phyloP scores from a whole-genome alignment of 202 grass and related monocot species.

The Hordeum pubiflorum region DNA sequence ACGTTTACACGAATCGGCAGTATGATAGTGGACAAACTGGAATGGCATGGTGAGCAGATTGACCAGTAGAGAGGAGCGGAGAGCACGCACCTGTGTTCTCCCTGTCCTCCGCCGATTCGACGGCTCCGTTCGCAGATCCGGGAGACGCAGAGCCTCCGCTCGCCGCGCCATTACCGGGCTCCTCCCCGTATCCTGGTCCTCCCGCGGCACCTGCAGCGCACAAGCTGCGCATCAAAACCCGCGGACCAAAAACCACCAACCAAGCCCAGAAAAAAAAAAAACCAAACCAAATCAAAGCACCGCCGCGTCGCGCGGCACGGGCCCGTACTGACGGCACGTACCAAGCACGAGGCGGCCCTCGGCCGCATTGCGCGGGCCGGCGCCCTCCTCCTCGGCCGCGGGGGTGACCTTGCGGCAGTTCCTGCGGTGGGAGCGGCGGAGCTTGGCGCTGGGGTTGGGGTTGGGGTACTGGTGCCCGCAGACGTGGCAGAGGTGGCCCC shows the following conservation, averaged over 20 bases:
- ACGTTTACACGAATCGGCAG: not conserved
- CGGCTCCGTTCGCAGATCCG: conserved; percentile 28
- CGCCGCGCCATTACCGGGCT: not conserved
- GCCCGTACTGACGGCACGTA: not conserved
- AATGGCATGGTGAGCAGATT: not conserved
- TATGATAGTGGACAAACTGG: not conserved
- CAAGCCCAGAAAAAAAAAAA: not conserved
- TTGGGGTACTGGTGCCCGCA: conserved; percentile 63
- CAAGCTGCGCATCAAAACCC: not conserved
- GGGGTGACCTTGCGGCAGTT: conserved; percentile 24
- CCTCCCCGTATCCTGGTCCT: not conserved
- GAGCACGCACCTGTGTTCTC: conserved; percentile 25
- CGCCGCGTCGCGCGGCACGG: not conserved
- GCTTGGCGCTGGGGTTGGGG: conserved; percentile 63
- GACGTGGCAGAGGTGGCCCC: conserved; percentile 49
- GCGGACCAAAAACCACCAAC: not conserved
- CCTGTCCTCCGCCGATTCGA: not conserved
- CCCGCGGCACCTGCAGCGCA: not conserved
- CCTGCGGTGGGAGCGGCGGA: conserved; percentile 57
- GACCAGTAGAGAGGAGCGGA: not conserved
- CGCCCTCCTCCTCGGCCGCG: not conserved
- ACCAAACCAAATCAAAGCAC: not conserved
- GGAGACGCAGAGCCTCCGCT: not conserved
- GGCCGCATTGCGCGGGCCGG: conserved; percentile 1
- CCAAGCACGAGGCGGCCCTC: not conserved